These are phyloP conservation scores for Talaromyces sp. DNA, from an alignment of 2,329 filamentous ascomycete species.

Conservation along the genomic window DNA sequence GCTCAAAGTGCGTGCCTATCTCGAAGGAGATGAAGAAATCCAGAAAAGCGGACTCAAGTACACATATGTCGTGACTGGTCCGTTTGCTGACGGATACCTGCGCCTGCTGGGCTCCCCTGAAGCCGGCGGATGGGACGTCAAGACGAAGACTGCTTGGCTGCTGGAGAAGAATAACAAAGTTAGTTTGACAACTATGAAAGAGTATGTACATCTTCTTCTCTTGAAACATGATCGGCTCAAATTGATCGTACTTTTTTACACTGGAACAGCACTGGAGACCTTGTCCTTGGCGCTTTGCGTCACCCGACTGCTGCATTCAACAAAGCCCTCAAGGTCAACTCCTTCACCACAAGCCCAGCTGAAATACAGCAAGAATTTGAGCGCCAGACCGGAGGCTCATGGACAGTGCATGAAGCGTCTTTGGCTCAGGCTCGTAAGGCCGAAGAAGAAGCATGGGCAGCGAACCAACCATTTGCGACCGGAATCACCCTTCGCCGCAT, in stretches of 20 bases:
- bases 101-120: conserved; percentile 32
- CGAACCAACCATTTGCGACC: conserved; percentile 49
- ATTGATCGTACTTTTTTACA: background rate
- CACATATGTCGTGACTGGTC: conserved; percentile 66
- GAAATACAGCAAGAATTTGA: conserved; percentile 64
- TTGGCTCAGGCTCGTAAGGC: conserved; percentile 50
- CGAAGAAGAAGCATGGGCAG: conserved; percentile 57
- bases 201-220: conserved; percentile 46
- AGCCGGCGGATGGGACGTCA: conserved; percentile 56
- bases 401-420: conserved; percentile 50
- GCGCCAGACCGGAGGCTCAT: conserved; percentile 56
- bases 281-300: conserved; percentile 58
- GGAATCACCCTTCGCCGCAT: conserved; percentile 61
- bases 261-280: conserved; percentile 55
- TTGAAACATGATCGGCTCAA: background rate
- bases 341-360: conserved; percentile 61
- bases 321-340: conserved; percentile 62
- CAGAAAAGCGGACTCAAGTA: conserved; percentile 49
- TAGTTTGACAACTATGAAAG: conserved; percentile 65
- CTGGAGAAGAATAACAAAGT: conserved; percentile 58
- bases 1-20: conserved; percentile 59
- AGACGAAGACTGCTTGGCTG: conserved; percentile 54
- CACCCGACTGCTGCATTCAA: conserved; percentile 52
- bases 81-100: conserved; percentile 62
- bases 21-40: conserved; percentile 42